Conservation (phyloP, 345 rosid genomes). For the Acer saccharum region DNA sequence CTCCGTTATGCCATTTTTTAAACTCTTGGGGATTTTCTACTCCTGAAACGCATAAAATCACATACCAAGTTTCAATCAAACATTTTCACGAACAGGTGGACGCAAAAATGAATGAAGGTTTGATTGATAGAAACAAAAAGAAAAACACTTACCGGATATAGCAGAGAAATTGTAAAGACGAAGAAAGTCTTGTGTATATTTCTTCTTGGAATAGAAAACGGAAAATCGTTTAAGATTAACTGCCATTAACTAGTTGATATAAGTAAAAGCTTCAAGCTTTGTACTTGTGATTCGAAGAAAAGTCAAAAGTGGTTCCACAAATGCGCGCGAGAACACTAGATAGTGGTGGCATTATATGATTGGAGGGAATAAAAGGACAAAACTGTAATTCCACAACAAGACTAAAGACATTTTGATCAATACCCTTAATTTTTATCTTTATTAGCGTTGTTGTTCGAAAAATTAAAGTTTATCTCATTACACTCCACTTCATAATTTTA, state of each 20-base stretch:
- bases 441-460: too few species aligned
- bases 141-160: background rate
- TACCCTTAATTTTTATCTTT: too few species aligned
- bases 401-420: background rate
- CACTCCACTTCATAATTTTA: too few species aligned
- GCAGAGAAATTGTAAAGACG: background rate
- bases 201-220: background rate
- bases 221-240: constrained; percentile 6
- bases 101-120: background rate
- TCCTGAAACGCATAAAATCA: constrained; percentile 17
- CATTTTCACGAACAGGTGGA: constrained; percentile 17
- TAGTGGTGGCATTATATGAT: background rate
- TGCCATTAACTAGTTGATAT: constrained; percentile 3
- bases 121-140: background rate
- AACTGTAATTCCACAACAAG: background rate
- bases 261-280: too few species aligned
- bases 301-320: background rate
- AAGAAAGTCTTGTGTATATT: background rate
- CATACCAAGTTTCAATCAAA: background rate
- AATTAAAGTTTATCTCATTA: too few species aligned
- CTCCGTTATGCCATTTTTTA: constrained; percentile 63
- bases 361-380: background rate
- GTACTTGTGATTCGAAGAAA: too few species aligned
- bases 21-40: constrained; percentile 42
- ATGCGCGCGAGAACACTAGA: background rate